These are phyloP conservation scores for Verticillium tricorpus DNA, from an alignment of 2,329 filamentous ascomycete species.

Conservation along the genomic window DNA sequence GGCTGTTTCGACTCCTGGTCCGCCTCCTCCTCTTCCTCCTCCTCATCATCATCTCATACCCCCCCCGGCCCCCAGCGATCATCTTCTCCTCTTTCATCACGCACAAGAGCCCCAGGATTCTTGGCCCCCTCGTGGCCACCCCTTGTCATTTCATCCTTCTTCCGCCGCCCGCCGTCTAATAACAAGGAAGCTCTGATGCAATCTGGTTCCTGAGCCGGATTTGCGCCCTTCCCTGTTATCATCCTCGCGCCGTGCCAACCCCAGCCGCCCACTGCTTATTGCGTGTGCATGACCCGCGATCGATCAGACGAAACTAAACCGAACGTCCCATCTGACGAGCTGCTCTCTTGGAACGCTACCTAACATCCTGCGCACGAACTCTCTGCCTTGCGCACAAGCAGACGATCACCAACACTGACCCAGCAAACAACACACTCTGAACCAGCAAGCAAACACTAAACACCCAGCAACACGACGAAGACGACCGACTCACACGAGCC, in stretches of 20 bases:
- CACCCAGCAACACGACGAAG: conserved; percentile 7
- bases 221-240: not conserved
- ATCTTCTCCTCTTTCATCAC: not conserved
- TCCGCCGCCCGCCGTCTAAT: not conserved
- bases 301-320: not conserved
- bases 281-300: not conserved
- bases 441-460: no score
- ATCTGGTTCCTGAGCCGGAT: not conserved
- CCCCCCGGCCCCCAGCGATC: not conserved
- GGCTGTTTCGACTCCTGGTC: not conserved
- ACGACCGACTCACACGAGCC: not conserved
- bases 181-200: not conserved
- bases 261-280: not conserved
- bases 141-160: not conserved
- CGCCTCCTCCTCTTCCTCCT: not conserved
- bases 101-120: not conserved
- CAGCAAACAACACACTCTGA: conserved; percentile 2
- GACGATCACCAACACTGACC: conserved; percentile 1
- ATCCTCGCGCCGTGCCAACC: not conserved
- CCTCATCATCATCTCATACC: not conserved
- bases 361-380: not conserved
- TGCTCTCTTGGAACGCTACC: not conserved
- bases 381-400: not conserved
- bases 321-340: not conserved
- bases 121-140: not conserved